These are phyloP conservation scores for Chenopodium berlandieri DNA, from an alignment of 148 eudicot species.

Conservation along the genomic window DNA sequence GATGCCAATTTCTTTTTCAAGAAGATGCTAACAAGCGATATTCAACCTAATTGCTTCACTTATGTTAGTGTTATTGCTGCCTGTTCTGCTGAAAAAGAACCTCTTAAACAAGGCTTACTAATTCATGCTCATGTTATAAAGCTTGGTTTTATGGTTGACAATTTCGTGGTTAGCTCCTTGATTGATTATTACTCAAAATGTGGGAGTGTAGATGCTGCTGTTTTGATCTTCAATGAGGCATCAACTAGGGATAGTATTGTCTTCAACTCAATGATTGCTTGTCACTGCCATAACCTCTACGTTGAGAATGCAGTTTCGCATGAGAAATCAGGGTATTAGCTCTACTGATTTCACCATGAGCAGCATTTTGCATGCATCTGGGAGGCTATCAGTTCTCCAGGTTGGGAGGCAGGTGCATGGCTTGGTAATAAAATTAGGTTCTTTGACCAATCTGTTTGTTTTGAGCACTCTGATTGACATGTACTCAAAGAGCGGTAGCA, in stretches of 20 bases:
- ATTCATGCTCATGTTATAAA: slow-evolving; percentile 42
- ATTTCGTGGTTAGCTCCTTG: slow-evolving; percentile 33
- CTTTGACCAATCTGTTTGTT: slow-evolving; percentile 30
- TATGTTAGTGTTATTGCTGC: slow-evolving; percentile 38
- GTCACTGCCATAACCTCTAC: slow-evolving; percentile 30
- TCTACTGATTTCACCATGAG: slow-evolving; percentile 37
- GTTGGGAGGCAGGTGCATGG: slow-evolving; percentile 41
- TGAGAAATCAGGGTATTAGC: slow-evolving; percentile 25
- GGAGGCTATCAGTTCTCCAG: slow-evolving; percentile 29
- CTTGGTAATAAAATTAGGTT: slow-evolving; percentile 37
- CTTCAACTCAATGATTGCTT: slow-evolving; percentile 43
- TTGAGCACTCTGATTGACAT: slow-evolving; percentile 38
- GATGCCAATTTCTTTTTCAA: slow-evolving; percentile 36
- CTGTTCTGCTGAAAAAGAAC: slow-evolving; percentile 20
- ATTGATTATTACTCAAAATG: slow-evolving; percentile 45
- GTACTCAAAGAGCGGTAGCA: slow-evolving; percentile 40
- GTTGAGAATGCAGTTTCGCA: slow-evolving; percentile 35
- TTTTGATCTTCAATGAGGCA: slow-evolving; percentile 26
- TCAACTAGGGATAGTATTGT: slow-evolving; percentile 28
- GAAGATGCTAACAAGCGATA: slow-evolving; percentile 30
- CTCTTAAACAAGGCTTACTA: slow-evolving; percentile 28
- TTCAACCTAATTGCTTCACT: slow-evolving; percentile 43
- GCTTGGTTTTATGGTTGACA: slow-evolving; percentile 29
- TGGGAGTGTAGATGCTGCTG: slow-evolving; percentile 34
- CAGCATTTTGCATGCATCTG: slow-evolving; percentile 42